Evolutionary conservation across 164 flowering plant species (phyloP).

Genomic region (Pachysandra terminalis): DNA sequence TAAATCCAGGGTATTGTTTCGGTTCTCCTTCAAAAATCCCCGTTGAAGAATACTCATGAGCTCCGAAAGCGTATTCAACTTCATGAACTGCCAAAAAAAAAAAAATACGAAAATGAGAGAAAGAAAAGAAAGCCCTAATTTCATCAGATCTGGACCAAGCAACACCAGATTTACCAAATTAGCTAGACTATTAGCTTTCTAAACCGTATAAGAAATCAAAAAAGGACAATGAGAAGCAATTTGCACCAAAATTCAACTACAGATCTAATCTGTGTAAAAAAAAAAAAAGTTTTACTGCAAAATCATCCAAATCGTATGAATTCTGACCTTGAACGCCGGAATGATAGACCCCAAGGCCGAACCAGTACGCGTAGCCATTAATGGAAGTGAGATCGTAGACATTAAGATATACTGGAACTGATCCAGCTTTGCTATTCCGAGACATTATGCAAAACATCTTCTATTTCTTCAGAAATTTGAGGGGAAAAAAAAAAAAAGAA

Average conservation of each 20-base stretch:
- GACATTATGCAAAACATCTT: slow-evolving; percentile 15
- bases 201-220: too few species aligned
- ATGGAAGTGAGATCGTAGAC: slow-evolving; percentile 78
- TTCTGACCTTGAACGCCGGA: slow-evolving; percentile 79
- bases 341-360: slow-evolving; percentile 87
- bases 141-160: neutral
- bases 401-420: slow-evolving; percentile 74
- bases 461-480: neutral
- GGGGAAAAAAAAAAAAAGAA: neutral
- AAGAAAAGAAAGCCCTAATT: neutral
- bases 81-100: slow-evolving; percentile 68
- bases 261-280: neutral
- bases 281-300: too few species aligned
- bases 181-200: neutral
- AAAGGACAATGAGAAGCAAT: too few species aligned
- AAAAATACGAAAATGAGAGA: slow-evolving; percentile 5
- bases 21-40: slow-evolving; percentile 82
- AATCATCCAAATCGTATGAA: neutral
- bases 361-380: slow-evolving; percentile 88
- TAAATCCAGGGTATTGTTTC: slow-evolving; percentile 62
- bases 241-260: too few species aligned
- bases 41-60: slow-evolving; percentile 65
- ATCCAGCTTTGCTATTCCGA: slow-evolving; percentile 19
- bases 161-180: neutral
- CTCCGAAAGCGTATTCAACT: slow-evolving; percentile 83